phyloP scores from a whole-genome alignment of 495 filamentous ascomycete species.

The Platismatia glauca region DNA sequence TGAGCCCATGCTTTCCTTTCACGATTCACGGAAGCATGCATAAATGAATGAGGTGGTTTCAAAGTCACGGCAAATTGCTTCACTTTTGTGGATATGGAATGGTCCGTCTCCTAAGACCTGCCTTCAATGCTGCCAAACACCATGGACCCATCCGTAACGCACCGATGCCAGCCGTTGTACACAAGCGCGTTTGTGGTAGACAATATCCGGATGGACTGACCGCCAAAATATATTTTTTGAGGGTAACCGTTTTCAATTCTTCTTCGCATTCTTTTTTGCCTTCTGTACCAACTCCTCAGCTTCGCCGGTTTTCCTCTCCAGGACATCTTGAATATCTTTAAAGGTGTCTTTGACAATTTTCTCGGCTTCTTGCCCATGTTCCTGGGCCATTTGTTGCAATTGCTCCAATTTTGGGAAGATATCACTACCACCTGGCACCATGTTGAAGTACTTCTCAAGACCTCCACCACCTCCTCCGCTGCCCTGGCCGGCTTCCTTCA shows the following conservation, averaged over 20 bases:
- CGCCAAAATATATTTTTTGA: not conserved
- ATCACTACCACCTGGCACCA: slow-evolving; percentile 45
- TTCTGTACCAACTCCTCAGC: slow-evolving; percentile 36
- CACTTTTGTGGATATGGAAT: too few species aligned
- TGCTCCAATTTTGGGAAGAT: slow-evolving; percentile 48
- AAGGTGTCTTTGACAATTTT: slow-evolving; percentile 51
- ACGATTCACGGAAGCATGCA: not conserved
- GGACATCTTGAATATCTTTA: slow-evolving; percentile 38
- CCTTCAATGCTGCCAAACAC: not conserved
- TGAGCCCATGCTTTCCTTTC: not conserved
- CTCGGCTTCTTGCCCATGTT: slow-evolving; percentile 53
- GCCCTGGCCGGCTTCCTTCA: slow-evolving; percentile 44
- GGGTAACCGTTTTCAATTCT: not conserved
- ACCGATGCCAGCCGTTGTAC: not conserved
- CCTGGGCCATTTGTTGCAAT: slow-evolving; percentile 44
- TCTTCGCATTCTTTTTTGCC: slow-evolving; percentile 24
- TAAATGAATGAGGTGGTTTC: not conserved
- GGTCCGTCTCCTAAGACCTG: not conserved
- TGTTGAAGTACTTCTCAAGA: slow-evolving; percentile 42
- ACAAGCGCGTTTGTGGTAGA: not conserved
- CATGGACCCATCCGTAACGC: not conserved
- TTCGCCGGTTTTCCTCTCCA: slow-evolving; percentile 38
- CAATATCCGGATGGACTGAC: not conserved
- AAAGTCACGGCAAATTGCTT: not conserved
- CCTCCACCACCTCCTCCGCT: slow-evolving; percentile 28